These are phyloP conservation scores for Trichoderma arundinaceum DNA, from an alignment of 2,329 filamentous ascomycete species.

Conservation along the genomic window DNA sequence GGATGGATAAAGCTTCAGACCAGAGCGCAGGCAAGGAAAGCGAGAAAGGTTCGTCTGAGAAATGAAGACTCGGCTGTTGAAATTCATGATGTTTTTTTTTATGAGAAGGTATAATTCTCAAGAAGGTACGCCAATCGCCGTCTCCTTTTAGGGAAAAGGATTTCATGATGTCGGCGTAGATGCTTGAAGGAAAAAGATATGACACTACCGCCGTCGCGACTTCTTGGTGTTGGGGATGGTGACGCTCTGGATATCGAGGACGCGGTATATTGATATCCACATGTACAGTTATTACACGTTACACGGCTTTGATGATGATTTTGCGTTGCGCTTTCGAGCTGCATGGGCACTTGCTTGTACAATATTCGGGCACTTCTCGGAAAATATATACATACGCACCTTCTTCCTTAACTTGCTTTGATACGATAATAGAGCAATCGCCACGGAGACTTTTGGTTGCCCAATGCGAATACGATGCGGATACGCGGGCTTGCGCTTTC, in stretches of 20 bases:
- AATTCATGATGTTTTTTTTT: background rate
- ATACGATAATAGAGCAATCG: too few species aligned
- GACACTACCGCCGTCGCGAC: background rate
- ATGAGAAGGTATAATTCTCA: background rate
- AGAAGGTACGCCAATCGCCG: background rate
- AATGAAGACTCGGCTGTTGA: background rate
- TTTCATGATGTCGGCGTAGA: background rate
- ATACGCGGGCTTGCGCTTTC: background rate
- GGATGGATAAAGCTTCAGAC: constrained; percentile 41
- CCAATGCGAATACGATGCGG: constrained; percentile 14
- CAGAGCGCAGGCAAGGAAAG: background rate
- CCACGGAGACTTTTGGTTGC: too few species aligned
- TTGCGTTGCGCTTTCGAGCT: background rate
- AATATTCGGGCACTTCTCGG: background rate
- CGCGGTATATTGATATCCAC: constrained; percentile 2
- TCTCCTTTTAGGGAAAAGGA: background rate
- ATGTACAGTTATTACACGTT: constrained; percentile 4
- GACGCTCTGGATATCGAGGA: background rate
- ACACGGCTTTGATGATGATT: constrained; percentile 3
- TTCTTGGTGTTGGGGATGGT: background rate
- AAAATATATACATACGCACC: background rate
- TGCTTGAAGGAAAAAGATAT: background rate
- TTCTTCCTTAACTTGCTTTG: too few species aligned
- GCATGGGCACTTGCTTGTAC: constrained; percentile 12
- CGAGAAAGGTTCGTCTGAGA: constrained; percentile 1